Evolutionary conservation across 805 yeast species (phyloP), one percentile per base, ranked within the genome.

Genomic region (Metschnikowia koreensis): DNA sequence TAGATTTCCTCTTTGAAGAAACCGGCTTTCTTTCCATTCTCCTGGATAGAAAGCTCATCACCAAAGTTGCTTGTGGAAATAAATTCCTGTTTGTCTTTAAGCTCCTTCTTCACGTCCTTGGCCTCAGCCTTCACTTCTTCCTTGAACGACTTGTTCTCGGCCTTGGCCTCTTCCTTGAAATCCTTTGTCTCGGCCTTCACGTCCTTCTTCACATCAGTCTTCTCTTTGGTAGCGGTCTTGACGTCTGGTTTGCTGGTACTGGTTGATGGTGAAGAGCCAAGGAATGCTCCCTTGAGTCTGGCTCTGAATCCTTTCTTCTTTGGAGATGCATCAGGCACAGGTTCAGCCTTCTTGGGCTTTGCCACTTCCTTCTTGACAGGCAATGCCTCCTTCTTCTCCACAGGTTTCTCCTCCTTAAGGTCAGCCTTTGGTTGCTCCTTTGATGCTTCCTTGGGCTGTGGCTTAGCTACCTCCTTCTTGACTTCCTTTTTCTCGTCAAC

Each of bases 1-100:
- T 61, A 73, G 50, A 74, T 70, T 57, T 73, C 77, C 59, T 74
- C 78, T 56, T 71, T 74, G 57, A 74, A 74, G 28, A 73, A 55
- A 6, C 76, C 76, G 16, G 73, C 73, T 50, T 64, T 63, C 52
- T 66, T 67, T 37, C 61, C 50, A 47, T 60, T 59, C 48, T 64
- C 63, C 33, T 57, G 56, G 38, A 68, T 60, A 7, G 73, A 66
- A 41, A 68, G 50, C 22, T 70, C 75, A 39, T 69, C 74, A 29
- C 61, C 70, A 43, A 53, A 54, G 40, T 51, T 42, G 43, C 48
- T 54, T 26, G 60, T 42, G 34, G 50, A 50, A 37, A 56, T 34
- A 8, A 37, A 47, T 27, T 38, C 39, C 31, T 26, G 34, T 33
- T 41, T 41, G 33, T 41, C 42, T 22, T 22, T 22, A 22, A 22